A percentile compares a stretch with the other conserved stretches of the same genome.
Evolutionary conservation across 2,329 filamentous ascomycete species (phyloP).

Genomic region (Onygenales sp.): DNA sequence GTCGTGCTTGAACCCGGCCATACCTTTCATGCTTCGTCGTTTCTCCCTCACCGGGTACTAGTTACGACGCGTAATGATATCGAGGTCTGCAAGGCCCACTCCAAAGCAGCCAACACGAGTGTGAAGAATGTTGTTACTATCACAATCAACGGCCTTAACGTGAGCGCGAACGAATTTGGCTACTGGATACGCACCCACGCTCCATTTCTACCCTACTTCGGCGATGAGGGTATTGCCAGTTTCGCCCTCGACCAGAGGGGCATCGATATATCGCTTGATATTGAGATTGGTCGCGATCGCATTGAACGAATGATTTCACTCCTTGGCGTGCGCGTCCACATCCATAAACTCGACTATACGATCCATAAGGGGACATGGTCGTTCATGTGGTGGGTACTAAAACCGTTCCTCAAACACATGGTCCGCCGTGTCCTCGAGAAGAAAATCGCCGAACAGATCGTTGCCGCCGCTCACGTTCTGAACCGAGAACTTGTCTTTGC

Average conservation of each 20-base stretch:
- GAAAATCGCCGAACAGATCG: conserved; percentile 64
- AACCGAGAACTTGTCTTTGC: conserved; percentile 85
- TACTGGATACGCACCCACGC: conserved; percentile 80
- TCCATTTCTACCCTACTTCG: conserved; percentile 55
- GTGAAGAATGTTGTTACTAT: conserved; percentile 65
- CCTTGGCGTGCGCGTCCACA: conserved; percentile 63
- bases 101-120: conserved; percentile 53
- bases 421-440: conserved; percentile 70
- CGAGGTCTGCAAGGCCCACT: conserved; percentile 71
- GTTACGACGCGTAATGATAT: conserved; percentile 79
- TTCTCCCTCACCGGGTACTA: conserved; percentile 74
- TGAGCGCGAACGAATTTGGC: conserved; percentile 77
- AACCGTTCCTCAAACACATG: conserved; percentile 72
- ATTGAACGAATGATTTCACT: conserved; percentile 76
- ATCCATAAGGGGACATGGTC: conserved; percentile 61
- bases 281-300: conserved; percentile 69
- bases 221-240: conserved; percentile 75
- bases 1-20: conserved; percentile 79
- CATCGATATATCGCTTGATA: conserved; percentile 73
- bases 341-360: conserved; percentile 78
- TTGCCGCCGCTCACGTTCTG: conserved; percentile 57
- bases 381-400: conserved; percentile 71
- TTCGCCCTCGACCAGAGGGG: conserved; percentile 80
- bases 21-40: conserved; percentile 77
- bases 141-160: conserved; percentile 71